phyloP scores from a whole-genome alignment of 495 filamentous ascomycete genomes.

The Corynascus novoguineensis region DNA sequence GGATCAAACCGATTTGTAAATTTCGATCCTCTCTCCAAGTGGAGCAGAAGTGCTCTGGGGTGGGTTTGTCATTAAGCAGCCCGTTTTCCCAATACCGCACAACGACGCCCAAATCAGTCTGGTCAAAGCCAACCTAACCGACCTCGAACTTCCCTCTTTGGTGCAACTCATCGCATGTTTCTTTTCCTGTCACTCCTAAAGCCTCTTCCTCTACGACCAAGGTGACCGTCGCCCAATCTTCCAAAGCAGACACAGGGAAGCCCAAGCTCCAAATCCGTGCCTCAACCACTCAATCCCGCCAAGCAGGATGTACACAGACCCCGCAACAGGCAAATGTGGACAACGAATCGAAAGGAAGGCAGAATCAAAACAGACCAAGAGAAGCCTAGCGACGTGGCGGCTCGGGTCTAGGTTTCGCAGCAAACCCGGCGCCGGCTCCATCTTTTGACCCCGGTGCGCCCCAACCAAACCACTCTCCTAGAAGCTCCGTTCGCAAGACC shows the following conservation, averaged over 20 bases:
- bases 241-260: too few relatives aligned
- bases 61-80: neutral
- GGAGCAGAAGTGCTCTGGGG: neutral
- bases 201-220: neutral
- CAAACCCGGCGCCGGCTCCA: neutral
- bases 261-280: neutral
- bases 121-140: neutral
- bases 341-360: neutral
- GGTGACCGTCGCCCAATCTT: neutral
- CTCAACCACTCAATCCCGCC: neutral
- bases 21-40: neutral
- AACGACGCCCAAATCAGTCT: neutral
- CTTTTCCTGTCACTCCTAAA: neutral
- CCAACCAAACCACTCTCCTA: neutral
- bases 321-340: neutral
- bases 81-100: neutral
- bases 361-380: neutral
- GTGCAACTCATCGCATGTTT: neutral
- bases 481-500: too few relatives aligned
- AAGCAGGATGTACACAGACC: neutral
- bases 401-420: neutral
- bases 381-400: neutral
- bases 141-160: neutral
- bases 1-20: slow-evolving; percentile 4
- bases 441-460: neutral